Evolutionary conservation across 2,329 filamentous ascomycete species (phyloP), one percentile per base, ranked within the genome.

Genomic region (Fusarium sp.): DNA sequence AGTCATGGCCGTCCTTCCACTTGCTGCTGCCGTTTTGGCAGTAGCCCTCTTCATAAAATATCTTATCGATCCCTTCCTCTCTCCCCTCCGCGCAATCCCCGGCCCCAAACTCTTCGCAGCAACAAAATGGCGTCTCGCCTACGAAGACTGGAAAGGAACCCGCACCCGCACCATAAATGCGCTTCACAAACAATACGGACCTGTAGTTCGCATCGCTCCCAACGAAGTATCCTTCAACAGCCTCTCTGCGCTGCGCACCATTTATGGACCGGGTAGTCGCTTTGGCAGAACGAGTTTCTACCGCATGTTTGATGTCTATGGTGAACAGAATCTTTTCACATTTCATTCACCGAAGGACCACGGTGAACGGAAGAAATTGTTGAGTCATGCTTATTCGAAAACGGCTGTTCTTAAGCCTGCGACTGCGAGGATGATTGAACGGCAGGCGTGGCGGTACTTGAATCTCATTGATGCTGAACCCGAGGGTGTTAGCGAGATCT

Each of bases 281-380:
- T 88, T 84, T 58, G 84, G 83, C 42, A 76, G 85, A 41, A 85
- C 85, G 0, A 48, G 54, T 2, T 88, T 87, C 69, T 88, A 88
- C 58, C 80, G 82, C 46, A 87, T 88, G 83, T 88, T 88, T 61
- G 84, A 87, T 66, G 83, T 81, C 0, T 87, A 86, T 52, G 84
- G 84, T 0, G 78, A 79, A 12, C 82, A 81, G 72, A 87, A 87
- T 56, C 70, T 88, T 4, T 88, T 88, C 71, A 85, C 84, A 0
- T 87, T 88, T 63, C 76, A 77, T 9, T 77, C 79, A 0, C 77
- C 78, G 0, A 80, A 79, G 30, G 77, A 80, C 4, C 85, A 88
- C 72, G 80, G 79, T 0, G 80, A 84, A 2, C 76, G 86, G 20
- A 88, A 88, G 77, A 87, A 86, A 68, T 62, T 87, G 0, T 60